phyloP scores from a whole-genome alignment of 2,329 filamentous ascomycete genomes.

The Leptographium wingfieldii region DNA sequence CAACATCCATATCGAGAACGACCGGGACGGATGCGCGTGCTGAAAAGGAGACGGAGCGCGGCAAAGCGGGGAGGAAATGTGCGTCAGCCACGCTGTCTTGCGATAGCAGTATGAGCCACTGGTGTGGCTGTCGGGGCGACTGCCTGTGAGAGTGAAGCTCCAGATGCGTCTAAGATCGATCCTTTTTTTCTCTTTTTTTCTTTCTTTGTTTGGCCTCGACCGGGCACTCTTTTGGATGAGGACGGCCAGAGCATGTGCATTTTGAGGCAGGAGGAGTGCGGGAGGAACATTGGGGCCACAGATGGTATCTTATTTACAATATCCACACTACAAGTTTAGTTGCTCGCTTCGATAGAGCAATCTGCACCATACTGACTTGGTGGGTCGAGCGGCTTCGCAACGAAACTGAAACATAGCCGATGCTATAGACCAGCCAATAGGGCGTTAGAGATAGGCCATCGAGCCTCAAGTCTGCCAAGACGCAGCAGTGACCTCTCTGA shows the following conservation, averaged over 20 bases:
- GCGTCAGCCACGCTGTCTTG: background rate
- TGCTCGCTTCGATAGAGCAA: background rate
- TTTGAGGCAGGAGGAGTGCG: background rate
- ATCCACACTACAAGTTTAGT: constrained; percentile 1
- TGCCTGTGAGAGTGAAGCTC: background rate
- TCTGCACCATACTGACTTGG: background rate
- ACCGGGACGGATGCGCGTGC: constrained; percentile 86
- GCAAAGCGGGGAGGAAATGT: background rate
- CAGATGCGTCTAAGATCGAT: background rate
- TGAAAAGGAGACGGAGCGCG: constrained; percentile 30
- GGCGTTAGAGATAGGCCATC: background rate
- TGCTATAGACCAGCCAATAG: background rate
- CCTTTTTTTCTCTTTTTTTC: background rate
- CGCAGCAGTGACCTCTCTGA: too few relatives aligned
- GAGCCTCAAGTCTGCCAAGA: background rate
- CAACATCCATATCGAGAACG: constrained; percentile 93
- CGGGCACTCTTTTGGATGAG: background rate
- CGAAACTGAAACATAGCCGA: background rate
- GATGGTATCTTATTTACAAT: background rate
- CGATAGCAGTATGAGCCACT: background rate
- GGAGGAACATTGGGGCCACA: background rate
- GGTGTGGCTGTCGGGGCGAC: background rate
- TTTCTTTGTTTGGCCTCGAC: background rate
- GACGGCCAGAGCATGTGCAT: background rate
- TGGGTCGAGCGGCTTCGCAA: background rate